Base-by-base conservation (phyloP, 1,284 basidiomycete genomes). In the Leucoagaricus sp. region DNA sequence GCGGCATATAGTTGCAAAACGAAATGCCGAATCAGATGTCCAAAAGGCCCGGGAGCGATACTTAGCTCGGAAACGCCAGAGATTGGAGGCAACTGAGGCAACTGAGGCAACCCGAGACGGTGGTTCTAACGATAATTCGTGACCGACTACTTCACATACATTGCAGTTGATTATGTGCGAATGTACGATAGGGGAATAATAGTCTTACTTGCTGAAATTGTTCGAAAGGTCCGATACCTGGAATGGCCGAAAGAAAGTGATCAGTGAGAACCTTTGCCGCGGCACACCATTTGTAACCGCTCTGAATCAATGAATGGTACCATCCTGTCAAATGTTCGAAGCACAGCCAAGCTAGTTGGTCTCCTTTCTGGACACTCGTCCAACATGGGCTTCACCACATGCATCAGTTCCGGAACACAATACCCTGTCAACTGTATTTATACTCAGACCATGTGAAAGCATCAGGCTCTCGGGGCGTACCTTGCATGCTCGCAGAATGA, bases 21-120 rank as follows among this genome's bases (percentile, higher is more conserved):
- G 90, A 55, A 93, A 95, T 68, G 87, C 82, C 2, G 87, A 90
- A 50, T 71, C 73, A 19, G 83, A 87, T 58, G 80, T 96, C 33
- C 74, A 84, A 66, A 88, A 82, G 65, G 93, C 93, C 15, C 82
- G 78, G 51, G 84, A 89, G 62, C 81, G 93, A 57, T 94, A 89
- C 67, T 67, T 93, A 53, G 86, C 87, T 64, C 79, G 94, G 60
- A 96, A 96, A 74, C 82, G 90, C 56, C 83, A 82, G 63, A 88
- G 83, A 65, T 61, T 93, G 64, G 90, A 93, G 68, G 81, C 83
- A 62, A 63, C 56, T 29, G 60, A 53, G 44, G 45, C 53, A 41
- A 63, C 56, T 29, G 60, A 53, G 44, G 45, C 53, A 41, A 62
- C 64, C 33, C 53, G 56, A 17, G 59, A 60, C 52, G 59, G 36